Evolutionary conservation across 441 rosid genomes (phyloP).

Genomic region (Aquilaria agallochum): DNA sequence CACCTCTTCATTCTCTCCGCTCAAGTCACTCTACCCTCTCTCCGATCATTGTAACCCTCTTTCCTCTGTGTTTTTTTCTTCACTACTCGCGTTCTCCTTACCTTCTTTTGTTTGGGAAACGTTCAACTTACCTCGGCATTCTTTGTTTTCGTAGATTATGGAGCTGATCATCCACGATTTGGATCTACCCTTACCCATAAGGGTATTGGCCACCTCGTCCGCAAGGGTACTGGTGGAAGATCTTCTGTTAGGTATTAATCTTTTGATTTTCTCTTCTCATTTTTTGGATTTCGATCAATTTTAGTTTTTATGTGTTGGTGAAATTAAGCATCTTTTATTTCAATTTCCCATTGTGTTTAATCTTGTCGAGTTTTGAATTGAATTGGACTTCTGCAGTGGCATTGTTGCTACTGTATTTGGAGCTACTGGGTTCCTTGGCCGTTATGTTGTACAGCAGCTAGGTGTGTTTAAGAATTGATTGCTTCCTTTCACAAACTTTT

Average conservation of each 20-base stretch:
- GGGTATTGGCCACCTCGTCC: constrained; percentile 82
- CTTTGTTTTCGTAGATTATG: constrained; percentile 38
- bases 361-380: constrained; percentile 1
- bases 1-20: constrained; percentile 36
- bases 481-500: background rate
- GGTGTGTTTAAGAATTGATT: constrained; percentile 48
- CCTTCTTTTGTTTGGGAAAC: constrained; percentile 15
- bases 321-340: background rate
- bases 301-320: constrained; percentile 10
- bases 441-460: constrained; percentile 97
- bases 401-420: constrained; percentile 96
- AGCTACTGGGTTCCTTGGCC: constrained; percentile 98
- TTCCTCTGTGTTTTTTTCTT: constrained; percentile 8
- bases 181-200: constrained; percentile 60
- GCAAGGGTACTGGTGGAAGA: constrained; percentile 99
- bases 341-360: background rate
- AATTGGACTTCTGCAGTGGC: constrained; percentile 56
- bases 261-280: background rate
- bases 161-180: constrained; percentile 53
- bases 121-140: background rate
- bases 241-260: constrained; percentile 86
- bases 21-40: constrained; percentile 49
- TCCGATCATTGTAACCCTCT: constrained; percentile 49
- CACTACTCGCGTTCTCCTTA: background rate
- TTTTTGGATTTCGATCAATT: background rate